A percentile compares a stretch with the other conserved stretches of the same genome.
phyloP scores from a whole-genome alignment of 768 basidiomycete species.

The Chalciporus piperatus region DNA sequence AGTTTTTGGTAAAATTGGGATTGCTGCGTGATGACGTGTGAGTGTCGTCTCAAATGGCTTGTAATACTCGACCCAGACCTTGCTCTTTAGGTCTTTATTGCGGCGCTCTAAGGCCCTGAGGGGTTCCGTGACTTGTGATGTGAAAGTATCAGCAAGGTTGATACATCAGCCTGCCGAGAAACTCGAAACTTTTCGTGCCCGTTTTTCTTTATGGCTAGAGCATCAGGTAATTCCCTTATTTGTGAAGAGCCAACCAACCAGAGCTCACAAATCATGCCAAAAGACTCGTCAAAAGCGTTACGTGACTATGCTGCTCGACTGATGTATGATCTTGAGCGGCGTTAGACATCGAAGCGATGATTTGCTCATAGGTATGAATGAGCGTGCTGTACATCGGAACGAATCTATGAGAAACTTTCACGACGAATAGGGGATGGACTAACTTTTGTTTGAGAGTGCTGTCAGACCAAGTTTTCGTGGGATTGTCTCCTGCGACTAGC shows the following conservation, averaged over 20 bases:
- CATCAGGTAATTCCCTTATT: too few species aligned
- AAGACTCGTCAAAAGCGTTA: too few species aligned
- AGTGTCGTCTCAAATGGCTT: constrained; percentile 1
- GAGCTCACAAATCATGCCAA: too few species aligned
- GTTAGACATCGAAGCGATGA: constrained; percentile 58
- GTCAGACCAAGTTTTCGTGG: constrained; percentile 60
- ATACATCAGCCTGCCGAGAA: too few species aligned
- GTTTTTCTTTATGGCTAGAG: too few species aligned
- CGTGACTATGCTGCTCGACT: too few species aligned
- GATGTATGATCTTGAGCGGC: constrained; percentile 73
- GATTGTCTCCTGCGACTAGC: constrained; percentile 64
- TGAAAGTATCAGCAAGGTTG: constrained; percentile 60
- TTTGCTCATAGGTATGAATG: constrained; percentile 64
- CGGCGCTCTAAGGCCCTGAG: constrained; percentile 58
- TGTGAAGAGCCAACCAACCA: too few species aligned
- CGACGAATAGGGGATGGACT: constrained; percentile 7
- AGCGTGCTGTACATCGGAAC: constrained; percentile 51
- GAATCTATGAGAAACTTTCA: constrained; percentile 12
- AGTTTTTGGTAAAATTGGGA: constrained; percentile 68
- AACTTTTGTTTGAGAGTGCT: constrained; percentile 56
- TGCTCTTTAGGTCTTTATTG: constrained; percentile 67
- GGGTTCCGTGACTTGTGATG: constrained; percentile 58
- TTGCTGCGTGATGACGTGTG: constrained; percentile 46
- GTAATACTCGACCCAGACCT: constrained; percentile 36
- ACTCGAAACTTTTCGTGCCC: too few species aligned